These are phyloP conservation scores for Rhynchosporium secalis DNA, from an alignment of 2,329 filamentous ascomycete genomes.

Conservation along the genomic window DNA sequence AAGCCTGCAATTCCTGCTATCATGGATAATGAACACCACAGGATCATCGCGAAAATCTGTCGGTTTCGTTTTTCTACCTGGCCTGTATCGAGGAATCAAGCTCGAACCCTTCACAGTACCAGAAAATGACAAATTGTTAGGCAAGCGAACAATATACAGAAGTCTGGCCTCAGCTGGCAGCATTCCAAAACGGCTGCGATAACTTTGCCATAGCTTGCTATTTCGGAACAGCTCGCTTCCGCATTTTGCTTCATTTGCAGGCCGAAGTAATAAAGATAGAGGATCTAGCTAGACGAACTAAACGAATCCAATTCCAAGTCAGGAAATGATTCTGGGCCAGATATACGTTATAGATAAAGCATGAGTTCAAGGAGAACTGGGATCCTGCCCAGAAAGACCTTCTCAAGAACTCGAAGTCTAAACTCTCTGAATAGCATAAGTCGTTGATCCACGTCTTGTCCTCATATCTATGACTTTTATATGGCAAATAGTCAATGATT, in stretches of 20 bases:
- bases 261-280: conserved; percentile 18
- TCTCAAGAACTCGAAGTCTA: conserved; percentile 18
- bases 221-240: conserved; percentile 21
- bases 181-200: conserved; percentile 22
- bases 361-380: conserved; percentile 20
- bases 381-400: conserved; percentile 22
- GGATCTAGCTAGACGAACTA: conserved; percentile 19
- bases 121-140: background rate
- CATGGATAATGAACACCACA: background rate
- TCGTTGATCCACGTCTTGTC: background rate
- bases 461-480: no score
- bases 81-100: background rate
- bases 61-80: background rate
- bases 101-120: background rate
- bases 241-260: conserved; percentile 23
- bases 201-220: conserved; percentile 18
- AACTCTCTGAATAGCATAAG: conserved; percentile 23
- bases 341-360: conserved; percentile 14
- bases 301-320: conserved; percentile 11
- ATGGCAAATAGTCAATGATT: no score
- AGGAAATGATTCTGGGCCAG: background rate
- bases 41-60: conserved; percentile 10
- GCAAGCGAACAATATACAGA: conserved; percentile 18
- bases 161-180: conserved; percentile 21
- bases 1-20: background rate